These are phyloP conservation scores for Colletotrichum noveboracense DNA, from an alignment of 2,329 filamentous ascomycete species.

Conservation along the genomic window DNA sequence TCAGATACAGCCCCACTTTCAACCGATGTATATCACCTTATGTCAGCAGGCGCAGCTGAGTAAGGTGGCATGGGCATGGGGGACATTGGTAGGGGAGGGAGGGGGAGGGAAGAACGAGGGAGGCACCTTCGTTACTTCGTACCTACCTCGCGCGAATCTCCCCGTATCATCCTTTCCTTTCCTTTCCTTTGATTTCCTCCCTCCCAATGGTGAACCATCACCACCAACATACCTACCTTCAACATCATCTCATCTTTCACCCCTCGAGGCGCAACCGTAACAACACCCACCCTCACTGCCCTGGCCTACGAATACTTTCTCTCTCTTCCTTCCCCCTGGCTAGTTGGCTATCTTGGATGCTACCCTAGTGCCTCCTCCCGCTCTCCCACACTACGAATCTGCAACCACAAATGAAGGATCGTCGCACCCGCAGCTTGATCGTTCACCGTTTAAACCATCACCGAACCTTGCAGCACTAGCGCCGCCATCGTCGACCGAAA, in stretches of 20 bases:
- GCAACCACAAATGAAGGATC: slow-evolving; percentile 18
- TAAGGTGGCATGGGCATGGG: neutral
- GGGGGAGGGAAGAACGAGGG: neutral
- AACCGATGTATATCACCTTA: neutral
- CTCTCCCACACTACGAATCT: slow-evolving; percentile 5
- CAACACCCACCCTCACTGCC: neutral
- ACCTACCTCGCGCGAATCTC: neutral
- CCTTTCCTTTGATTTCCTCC: neutral
- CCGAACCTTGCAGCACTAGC: slow-evolving; percentile 20
- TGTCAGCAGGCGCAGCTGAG: neutral
- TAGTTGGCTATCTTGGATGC: neutral
- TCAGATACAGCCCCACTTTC: neutral
- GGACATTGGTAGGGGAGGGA: neutral
- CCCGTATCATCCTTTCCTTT: neutral
- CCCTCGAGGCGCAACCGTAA: slow-evolving; percentile 2
- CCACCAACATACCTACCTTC: neutral
- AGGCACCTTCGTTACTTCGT: neutral
- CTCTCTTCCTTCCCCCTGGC: neutral
- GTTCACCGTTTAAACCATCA: slow-evolving; percentile 18
- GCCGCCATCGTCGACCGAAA: slow-evolving; percentile 5
- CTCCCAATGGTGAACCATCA: neutral
- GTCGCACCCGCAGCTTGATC: slow-evolving; percentile 19
- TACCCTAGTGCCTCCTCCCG: slow-evolving; percentile 4
- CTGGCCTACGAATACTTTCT: neutral
- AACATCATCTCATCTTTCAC: slow-evolving; percentile 5